Base-by-base conservation (phyloP, 2,329 filamentous ascomycete genomes). In the Helminthosporium solani region DNA sequence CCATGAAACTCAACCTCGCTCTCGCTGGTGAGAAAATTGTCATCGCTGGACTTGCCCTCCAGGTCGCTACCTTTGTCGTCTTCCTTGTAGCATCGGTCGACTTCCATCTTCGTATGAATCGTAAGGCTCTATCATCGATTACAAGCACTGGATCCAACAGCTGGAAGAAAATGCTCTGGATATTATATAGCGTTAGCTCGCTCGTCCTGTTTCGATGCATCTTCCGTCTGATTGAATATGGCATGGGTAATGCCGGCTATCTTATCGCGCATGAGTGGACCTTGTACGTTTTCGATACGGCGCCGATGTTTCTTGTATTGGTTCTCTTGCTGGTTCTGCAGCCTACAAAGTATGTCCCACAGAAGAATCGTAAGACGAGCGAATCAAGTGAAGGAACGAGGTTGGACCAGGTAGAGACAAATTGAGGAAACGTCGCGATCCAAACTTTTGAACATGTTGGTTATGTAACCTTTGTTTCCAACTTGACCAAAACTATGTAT, bases 161-260 rank as follows among this genome's bases (percentile, higher is more conserved):
- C 1, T 67, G 65, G 64, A 56, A 43, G 37, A 63, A 53, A 46
- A 60, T 64, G 47, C 44, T 67, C 2, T 58, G 56, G 50, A 68
- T 70, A 0, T 64, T 82, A 15, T 81, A 81, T 55, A 49, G 60
- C 3, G 68, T 73, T 37, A 76, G 73, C 53, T 51, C 64, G 1
- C 60, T 81, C 15, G 77, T 82, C 51, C 64, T 82, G 42, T 49
- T 78, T 9, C 72, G 79, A 30, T 76, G 70, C 28, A 56, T 77
- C 1, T 79, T 80, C 49, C 72, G 79, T 25, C 61, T 80, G 18
- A 60, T 75, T 7, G 78, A 81, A 61, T 82, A 78, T 50, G 53
- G 68, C 0, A 65, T 73, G 59, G 78, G 78, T 0, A 70, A 73
- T 33, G 60, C 69, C 15, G 73, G 76, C 1, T 73, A 71, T 42